These are phyloP conservation scores for Cubamyces lactineus DNA, from an alignment of 768 basidiomycete genomes.

Conservation along the genomic window DNA sequence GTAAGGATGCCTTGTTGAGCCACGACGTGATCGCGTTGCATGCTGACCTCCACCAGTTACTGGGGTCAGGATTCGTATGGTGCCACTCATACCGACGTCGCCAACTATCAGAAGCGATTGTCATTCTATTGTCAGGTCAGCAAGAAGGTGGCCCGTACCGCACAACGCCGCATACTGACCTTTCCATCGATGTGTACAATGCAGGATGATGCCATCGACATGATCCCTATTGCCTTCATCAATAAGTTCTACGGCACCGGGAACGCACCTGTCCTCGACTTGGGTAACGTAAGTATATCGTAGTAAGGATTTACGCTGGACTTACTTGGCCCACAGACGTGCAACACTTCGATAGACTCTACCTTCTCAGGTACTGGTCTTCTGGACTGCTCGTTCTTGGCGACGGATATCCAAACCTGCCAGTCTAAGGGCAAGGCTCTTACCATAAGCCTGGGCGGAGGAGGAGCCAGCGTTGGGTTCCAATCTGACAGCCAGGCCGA, in stretches of 20 bases:
- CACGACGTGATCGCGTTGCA: conserved; percentile 10
- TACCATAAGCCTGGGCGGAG: conserved; percentile 51
- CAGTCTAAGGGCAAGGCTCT: conserved; percentile 51
- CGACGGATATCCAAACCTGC: conserved; percentile 47
- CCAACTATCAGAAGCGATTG: conserved; percentile 62
- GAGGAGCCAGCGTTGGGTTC: conserved; percentile 45
- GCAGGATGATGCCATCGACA: conserved; percentile 69
- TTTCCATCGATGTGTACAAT: neutral
- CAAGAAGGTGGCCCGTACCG: neutral
- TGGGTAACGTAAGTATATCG: conserved; percentile 57
- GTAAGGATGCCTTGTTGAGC: conserved; percentile 38
- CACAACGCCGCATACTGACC: conserved; percentile 1
- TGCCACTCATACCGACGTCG: conserved; percentile 51
- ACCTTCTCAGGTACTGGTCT: conserved; percentile 48
- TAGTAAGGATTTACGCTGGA: neutral
- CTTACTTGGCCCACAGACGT: conserved; percentile 38
- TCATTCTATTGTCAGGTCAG: conserved; percentile 64
- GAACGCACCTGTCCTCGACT: conserved; percentile 63
- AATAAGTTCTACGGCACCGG: conserved; percentile 67
- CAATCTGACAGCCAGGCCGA: conserved; percentile 41
- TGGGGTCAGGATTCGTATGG: conserved; percentile 82
- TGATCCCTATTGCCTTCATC: conserved; percentile 71
- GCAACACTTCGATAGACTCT: conserved; percentile 43
- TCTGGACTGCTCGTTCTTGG: conserved; percentile 43
- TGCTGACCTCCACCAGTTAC: conserved; percentile 45